Evolutionary conservation across 768 basidiomycete species (phyloP).

Genomic region (Mycena galopus): DNA sequence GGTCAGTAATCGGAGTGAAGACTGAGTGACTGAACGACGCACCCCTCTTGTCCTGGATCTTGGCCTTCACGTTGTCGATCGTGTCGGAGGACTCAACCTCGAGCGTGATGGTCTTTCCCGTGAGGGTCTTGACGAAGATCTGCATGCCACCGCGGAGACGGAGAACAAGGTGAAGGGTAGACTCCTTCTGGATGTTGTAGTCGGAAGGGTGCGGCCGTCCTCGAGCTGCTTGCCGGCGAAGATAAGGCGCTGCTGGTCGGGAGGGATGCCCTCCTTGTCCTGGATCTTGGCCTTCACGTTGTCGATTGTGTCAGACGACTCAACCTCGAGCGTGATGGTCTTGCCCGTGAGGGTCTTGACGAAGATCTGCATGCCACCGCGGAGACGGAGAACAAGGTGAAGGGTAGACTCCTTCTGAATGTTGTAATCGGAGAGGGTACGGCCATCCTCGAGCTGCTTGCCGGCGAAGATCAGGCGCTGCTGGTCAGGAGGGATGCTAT

Average conservation of each 20-base stretch:
- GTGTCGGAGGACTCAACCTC: conserved; percentile 96
- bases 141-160: conserved; percentile 96
- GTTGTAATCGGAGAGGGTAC: conserved; percentile 78
- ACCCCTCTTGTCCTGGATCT: conserved; percentile 87
- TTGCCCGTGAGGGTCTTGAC: conserved; percentile 92
- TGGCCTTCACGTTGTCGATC: conserved; percentile 90
- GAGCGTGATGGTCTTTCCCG: conserved; percentile 94
- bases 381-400: conserved; percentile 58
- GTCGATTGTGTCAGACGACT: conserved; percentile 82
- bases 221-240: conserved; percentile 97
- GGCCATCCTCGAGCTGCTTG: conserved; percentile 88
- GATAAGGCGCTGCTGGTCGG: conserved; percentile 95
- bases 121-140: conserved; percentile 90
- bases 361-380: conserved; percentile 83
- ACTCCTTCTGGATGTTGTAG: conserved; percentile 97
- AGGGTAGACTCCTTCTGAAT: conserved; percentile 76
- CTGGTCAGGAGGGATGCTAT: conserved; percentile 81
- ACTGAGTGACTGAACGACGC: not conserved
- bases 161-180: conserved; percentile 87
- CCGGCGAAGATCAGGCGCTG: conserved; percentile 87
- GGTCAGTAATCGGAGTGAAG: not conserved
- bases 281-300: conserved; percentile 89
- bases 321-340: conserved; percentile 91
- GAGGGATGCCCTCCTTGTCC: conserved; percentile 88
- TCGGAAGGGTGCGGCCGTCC: conserved; percentile 93